Evolutionary conservation across 2,329 filamentous ascomycete species (phyloP).

Genomic region (Massarina eburnea): DNA sequence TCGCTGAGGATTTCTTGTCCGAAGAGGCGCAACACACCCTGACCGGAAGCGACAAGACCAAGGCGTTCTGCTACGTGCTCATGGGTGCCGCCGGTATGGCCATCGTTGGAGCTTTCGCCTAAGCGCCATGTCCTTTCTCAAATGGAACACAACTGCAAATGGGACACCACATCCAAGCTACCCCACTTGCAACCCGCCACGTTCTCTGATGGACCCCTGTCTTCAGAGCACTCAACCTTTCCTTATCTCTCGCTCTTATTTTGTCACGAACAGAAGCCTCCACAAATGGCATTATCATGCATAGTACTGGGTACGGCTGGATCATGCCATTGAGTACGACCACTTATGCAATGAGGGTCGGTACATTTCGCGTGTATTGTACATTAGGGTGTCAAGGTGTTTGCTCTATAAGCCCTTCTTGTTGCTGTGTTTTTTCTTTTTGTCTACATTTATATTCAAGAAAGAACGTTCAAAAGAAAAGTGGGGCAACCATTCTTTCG

Average conservation of each 20-base stretch:
- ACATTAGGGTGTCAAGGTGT: conserved; percentile 9
- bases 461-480: conserved; percentile 31
- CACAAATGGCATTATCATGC: neutral
- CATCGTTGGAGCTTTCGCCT: conserved; percentile 41
- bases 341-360: conserved; percentile 4
- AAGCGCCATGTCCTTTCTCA: conserved; percentile 6
- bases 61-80: conserved; percentile 51
- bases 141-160: neutral
- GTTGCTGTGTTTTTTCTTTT: neutral
- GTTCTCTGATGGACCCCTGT: conserved; percentile 1
- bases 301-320: neutral
- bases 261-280: conserved; percentile 1
- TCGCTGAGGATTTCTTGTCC: conserved; percentile 67
- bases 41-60: conserved; percentile 56
- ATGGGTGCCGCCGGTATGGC: conserved; percentile 43
- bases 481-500: conserved; percentile 39
- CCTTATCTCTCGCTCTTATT: conserved; percentile 8
- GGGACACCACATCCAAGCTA: neutral
- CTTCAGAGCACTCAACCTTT: neutral
- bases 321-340: conserved; percentile 5
- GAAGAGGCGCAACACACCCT: conserved; percentile 48
- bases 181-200: conserved; percentile 1
- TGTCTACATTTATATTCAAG: conserved; percentile 5
- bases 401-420: neutral
- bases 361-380: conserved; percentile 3